Percentiles rank a stretch among this genome's conserved stretches.
These are phyloP conservation scores for Populus hybrid DNA, from an alignment of 441 rosid genomes.

Conservation along the genomic window DNA sequence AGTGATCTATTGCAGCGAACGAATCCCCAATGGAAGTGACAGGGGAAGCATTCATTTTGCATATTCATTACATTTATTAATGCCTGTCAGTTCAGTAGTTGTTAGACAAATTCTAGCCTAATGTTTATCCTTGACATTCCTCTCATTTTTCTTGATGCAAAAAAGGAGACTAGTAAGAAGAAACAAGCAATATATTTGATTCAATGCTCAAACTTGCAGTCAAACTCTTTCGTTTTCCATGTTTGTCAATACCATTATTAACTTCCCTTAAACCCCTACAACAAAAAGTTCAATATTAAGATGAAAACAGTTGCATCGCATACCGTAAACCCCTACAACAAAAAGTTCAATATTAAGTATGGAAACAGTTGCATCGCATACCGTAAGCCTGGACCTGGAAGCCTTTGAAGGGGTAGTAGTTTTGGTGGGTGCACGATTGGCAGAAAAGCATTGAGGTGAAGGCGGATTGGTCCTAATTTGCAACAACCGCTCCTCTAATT, in stretches of 20 bases:
- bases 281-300: no score
- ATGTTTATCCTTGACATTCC: not conserved
- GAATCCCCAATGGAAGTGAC: not conserved
- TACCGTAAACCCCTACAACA: slow-evolving; percentile 40
- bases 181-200: not conserved
- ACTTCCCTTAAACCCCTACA: no score
- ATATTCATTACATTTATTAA: no score
- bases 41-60: not conserved
- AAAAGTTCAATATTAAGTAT: not conserved
- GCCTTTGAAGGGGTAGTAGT: slow-evolving; percentile 39
- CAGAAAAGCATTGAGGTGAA: slow-evolving; percentile 95
- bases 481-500: slow-evolving; percentile 45
- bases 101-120: not conserved
- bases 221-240: not conserved
- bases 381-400: slow-evolving; percentile 54
- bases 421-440: slow-evolving; percentile 30
- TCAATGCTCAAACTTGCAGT: not conserved
- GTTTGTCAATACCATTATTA: not conserved
- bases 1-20: not conserved
- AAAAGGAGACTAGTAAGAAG: not conserved
- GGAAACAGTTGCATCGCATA: slow-evolving; percentile 17
- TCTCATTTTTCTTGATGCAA: not conserved
- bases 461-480: slow-evolving; percentile 80
- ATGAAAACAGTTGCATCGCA: not conserved
- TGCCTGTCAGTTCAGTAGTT: not conserved